Conservation (phyloP, 176 grass and related monocot genomes). For the Avena eriantha region DNA sequence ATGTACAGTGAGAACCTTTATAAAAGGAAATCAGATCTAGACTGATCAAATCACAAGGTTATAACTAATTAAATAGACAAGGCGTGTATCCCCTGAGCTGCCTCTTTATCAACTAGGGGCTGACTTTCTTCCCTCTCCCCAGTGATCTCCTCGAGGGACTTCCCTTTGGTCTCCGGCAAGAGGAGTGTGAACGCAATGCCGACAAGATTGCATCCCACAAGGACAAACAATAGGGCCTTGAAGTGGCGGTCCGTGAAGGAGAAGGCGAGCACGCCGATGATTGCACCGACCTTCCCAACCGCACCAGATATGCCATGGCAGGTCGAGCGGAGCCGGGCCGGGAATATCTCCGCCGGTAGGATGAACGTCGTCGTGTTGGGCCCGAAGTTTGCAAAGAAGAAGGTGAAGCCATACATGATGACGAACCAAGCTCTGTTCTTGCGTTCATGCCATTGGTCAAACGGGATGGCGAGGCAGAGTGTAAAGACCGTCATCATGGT, state of each 20-base stretch:
- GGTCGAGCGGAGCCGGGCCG: constrained; percentile 54
- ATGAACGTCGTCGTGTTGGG: constrained; percentile 75
- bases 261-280: constrained; percentile 32
- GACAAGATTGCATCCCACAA: constrained; percentile 48
- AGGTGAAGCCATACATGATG: constrained; percentile 57
- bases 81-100: background rate
- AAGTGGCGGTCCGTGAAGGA: background rate
- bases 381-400: constrained; percentile 84
- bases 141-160: constrained; percentile 58
- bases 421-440: constrained; percentile 49
- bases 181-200: constrained; percentile 54
- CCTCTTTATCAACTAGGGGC: background rate
- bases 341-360: constrained; percentile 63
- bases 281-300: constrained; percentile 50
- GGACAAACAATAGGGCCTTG: background rate
- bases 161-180: constrained; percentile 52
- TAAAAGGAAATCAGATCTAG: background rate
- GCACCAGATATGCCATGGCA: constrained; percentile 69
- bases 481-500: constrained; percentile 67
- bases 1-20: too few relatives aligned
- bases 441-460: constrained; percentile 46
- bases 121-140: constrained; percentile 41
- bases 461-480: constrained; percentile 65
- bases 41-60: background rate
- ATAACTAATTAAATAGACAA: background rate